phyloP scores from a whole-genome alignment of 2,329 filamentous ascomycete genomes.

The Fusarium decemcellulare region DNA sequence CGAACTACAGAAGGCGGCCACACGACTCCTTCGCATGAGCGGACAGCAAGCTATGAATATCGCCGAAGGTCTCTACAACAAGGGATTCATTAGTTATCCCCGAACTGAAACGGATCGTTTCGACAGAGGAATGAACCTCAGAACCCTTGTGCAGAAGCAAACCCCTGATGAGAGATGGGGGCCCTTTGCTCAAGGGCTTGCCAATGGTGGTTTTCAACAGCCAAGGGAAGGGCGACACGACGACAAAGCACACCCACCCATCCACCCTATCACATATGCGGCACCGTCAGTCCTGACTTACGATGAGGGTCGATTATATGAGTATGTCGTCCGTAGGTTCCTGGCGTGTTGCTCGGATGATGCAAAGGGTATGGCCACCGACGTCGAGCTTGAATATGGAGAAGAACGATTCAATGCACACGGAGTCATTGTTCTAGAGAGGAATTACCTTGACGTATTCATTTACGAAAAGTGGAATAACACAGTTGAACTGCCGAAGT shows the following conservation, averaged over 20 bases:
- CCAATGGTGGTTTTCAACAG: conserved; percentile 82
- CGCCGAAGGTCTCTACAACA: conserved; percentile 91
- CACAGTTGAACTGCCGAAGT: conserved; percentile 84
- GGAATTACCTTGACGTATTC: conserved; percentile 96
- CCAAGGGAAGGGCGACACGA: conserved; percentile 90
- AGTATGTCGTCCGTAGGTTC: conserved; percentile 93
- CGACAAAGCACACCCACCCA: conserved; percentile 97
- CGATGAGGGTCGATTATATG: conserved; percentile 85
- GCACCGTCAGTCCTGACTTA: conserved; percentile 73
- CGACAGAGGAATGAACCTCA: conserved; percentile 89
- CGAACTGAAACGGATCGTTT: conserved; percentile 98
- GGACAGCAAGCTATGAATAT: conserved; percentile 91
- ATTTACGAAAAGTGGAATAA: conserved; percentile 97
- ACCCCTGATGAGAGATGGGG: conserved; percentile 84
- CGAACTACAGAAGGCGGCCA: conserved; percentile 96
- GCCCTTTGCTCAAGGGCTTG: conserved; percentile 80
- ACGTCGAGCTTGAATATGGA: conserved; percentile 88
- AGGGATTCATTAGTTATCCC: conserved; percentile 97
- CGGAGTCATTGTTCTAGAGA: conserved; percentile 86
- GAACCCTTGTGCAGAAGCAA: conserved; percentile 86
- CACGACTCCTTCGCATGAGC: conserved; percentile 88
- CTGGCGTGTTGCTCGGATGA: conserved; percentile 97
- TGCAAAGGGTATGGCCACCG: conserved; percentile 87
- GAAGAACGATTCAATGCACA: conserved; percentile 86
- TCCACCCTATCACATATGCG: conserved; percentile 93